A percentile compares a stretch with the other conserved stretches of the same genome.
phyloP scores from a whole-genome alignment of 2,329 filamentous ascomycete genomes.

The Ampelomyces quisqualis region DNA sequence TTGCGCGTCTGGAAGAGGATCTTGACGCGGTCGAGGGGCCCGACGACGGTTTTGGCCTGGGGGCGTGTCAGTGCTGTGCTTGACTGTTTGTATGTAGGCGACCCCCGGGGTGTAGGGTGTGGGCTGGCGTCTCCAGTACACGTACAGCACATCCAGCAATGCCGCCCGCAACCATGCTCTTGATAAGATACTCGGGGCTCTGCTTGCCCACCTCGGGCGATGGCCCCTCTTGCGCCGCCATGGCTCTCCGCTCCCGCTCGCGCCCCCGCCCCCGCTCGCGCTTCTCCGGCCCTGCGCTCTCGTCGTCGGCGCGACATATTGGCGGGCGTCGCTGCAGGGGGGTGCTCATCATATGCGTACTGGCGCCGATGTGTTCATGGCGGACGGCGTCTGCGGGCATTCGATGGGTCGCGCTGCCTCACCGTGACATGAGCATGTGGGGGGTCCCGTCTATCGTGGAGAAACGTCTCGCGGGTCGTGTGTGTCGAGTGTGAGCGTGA shows the following conservation, averaged over 20 bases:
- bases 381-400: constrained; percentile 43
- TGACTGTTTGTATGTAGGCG: neutral
- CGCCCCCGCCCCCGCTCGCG: constrained; percentile 6
- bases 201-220: constrained; percentile 62
- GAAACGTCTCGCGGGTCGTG: no score
- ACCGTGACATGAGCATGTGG: constrained; percentile 24
- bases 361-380: constrained; percentile 42
- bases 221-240: constrained; percentile 5
- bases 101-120: no score
- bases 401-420: constrained; percentile 24
- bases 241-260: constrained; percentile 1
- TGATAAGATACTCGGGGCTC: constrained; percentile 79
- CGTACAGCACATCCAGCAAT: constrained; percentile 87
- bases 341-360: constrained; percentile 35
- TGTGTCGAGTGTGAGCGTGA: no score
- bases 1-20: constrained; percentile 97
- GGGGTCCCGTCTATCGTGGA: constrained; percentile 2
- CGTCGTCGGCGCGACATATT: constrained; percentile 55
- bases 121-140: no score
- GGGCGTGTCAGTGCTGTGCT: constrained; percentile 41
- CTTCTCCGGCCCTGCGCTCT: constrained; percentile 50
- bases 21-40: constrained; percentile 94
- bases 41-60: constrained; percentile 92
- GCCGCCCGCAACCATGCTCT: constrained; percentile 83
- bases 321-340: constrained; percentile 37